A percentile compares a stretch with the other conserved stretches of the same genome.
These are phyloP conservation scores for Neurospora sp. DNA, from an alignment of 2,329 filamentous ascomycete genomes.

Conservation along the genomic window DNA sequence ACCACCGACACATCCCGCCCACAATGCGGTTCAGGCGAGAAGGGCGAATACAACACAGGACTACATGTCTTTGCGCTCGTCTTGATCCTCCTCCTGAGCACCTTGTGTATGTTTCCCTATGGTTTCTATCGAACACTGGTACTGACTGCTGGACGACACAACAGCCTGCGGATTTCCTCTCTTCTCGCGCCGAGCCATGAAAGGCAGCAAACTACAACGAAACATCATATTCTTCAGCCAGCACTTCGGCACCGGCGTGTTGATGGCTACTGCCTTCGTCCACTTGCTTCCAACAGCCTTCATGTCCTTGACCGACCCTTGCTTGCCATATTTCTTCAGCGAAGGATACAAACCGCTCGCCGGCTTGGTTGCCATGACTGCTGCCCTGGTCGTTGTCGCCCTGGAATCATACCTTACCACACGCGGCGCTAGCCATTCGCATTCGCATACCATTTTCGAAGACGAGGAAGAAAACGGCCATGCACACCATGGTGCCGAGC, in stretches of 20 bases:
- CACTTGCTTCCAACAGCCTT: slow-evolving; percentile 64
- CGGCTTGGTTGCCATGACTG: slow-evolving; percentile 71
- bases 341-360: slow-evolving; percentile 69
- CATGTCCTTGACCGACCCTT: slow-evolving; percentile 55
- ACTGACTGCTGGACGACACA: neutral
- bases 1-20: slow-evolving; percentile 28
- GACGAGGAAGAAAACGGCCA: slow-evolving; percentile 26
- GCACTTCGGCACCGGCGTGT: slow-evolving; percentile 72
- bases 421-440: slow-evolving; percentile 50
- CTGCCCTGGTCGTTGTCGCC: slow-evolving; percentile 71
- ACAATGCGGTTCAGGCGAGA: slow-evolving; percentile 40
- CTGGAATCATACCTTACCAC: slow-evolving; percentile 86
- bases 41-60: slow-evolving; percentile 52
- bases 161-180: slow-evolving; percentile 57
- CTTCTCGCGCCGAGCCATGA: slow-evolving; percentile 48
- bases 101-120: slow-evolving; percentile 33
- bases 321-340: slow-evolving; percentile 70
- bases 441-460: slow-evolving; percentile 45
- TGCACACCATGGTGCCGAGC: slow-evolving; percentile 21
- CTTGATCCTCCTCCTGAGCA: slow-evolving; percentile 53
- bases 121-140: neutral
- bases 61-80: slow-evolving; percentile 59
- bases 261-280: slow-evolving; percentile 81
- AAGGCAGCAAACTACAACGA: slow-evolving; percentile 43
- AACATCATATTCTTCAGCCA: slow-evolving; percentile 56